Evolutionary conservation across 345 rosid species (phyloP).

Genomic region (Aquilaria sinensis): DNA sequence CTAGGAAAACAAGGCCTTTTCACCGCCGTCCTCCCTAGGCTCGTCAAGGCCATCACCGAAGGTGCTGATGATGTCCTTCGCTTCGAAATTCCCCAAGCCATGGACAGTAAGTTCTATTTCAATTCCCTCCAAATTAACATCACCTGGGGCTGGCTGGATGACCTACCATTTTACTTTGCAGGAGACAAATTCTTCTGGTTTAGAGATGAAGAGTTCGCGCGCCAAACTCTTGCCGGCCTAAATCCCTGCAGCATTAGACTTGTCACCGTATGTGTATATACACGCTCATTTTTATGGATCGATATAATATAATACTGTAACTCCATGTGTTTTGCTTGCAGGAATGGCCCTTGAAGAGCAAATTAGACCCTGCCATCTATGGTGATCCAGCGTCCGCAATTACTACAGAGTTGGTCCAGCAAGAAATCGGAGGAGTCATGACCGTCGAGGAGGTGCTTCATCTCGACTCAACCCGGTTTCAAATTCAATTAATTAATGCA

Average conservation of each 20-base stretch:
- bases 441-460: conserved; percentile 43
- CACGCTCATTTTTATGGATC: not conserved
- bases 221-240: conserved; percentile 76
- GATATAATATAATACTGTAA: not conserved
- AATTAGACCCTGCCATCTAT: conserved; percentile 55
- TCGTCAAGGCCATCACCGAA: conserved; percentile 39
- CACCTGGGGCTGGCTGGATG: not conserved
- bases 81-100: conserved; percentile 46
- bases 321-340: conserved; percentile 4
- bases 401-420: conserved; percentile 47
- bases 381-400: conserved; percentile 64
- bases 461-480: not conserved
- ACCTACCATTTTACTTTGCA: conserved; percentile 14
- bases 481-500: not conserved
- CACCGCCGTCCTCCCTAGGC: conserved; percentile 42
- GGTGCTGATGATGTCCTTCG: conserved; percentile 34
- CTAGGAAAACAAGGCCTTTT: conserved; percentile 29
- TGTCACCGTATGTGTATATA: conserved; percentile 36
- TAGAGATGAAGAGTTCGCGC: conserved; percentile 68
- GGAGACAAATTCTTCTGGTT: conserved; percentile 76
- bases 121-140: not conserved
- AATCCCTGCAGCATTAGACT: conserved; percentile 53
- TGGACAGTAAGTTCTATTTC: conserved; percentile 29
- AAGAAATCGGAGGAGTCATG: conserved; percentile 45
- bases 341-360: conserved; percentile 88